Conservation (phyloP, 108 stramenopile genomes). For the Cylindrotheca closterium region DNA sequence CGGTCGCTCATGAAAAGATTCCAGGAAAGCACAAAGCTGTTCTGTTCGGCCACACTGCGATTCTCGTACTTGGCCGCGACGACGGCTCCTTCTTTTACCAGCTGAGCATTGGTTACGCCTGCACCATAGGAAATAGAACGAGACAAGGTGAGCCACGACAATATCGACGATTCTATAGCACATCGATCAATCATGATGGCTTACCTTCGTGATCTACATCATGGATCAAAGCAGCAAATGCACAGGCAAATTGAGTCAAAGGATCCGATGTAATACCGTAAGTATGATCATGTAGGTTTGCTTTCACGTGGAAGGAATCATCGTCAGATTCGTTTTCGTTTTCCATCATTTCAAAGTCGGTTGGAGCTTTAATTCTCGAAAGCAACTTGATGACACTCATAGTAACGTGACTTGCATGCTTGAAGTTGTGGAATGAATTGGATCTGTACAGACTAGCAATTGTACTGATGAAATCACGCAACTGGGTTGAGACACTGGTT, state of each 20-base stretch:
- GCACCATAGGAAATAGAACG: too few species aligned
- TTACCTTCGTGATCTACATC: too few species aligned
- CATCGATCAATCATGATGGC: conserved; percentile 30
- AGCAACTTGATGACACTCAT: too few species aligned
- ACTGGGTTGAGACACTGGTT: conserved; percentile 15
- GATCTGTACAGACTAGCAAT: conserved; percentile 25
- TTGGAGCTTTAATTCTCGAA: conserved; percentile 39
- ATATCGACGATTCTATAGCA: too few species aligned
- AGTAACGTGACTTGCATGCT: too few species aligned
- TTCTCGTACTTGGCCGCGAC: conserved; percentile 44
- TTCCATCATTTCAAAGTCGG: too few species aligned
- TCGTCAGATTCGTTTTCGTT: too few species aligned
- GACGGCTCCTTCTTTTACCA: too few species aligned
- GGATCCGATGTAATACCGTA: conserved; percentile 49
- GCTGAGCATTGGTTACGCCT: too few species aligned
- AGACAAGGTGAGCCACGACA: too few species aligned
- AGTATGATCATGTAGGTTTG: conserved; percentile 9
- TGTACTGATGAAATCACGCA: conserved; percentile 29
- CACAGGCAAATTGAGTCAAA: conserved; percentile 29
- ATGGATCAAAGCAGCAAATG: conserved; percentile 57
- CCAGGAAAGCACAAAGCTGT: conserved; percentile 43
- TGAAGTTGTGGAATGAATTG: conserved; percentile 46
- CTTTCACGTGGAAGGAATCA: conserved; percentile 44
- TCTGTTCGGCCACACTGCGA: conserved; percentile 42
- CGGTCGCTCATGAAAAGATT: conserved; percentile 5